Evolutionary conservation across 768 basidiomycete species (phyloP).

Genomic region (Zangia roseola): DNA sequence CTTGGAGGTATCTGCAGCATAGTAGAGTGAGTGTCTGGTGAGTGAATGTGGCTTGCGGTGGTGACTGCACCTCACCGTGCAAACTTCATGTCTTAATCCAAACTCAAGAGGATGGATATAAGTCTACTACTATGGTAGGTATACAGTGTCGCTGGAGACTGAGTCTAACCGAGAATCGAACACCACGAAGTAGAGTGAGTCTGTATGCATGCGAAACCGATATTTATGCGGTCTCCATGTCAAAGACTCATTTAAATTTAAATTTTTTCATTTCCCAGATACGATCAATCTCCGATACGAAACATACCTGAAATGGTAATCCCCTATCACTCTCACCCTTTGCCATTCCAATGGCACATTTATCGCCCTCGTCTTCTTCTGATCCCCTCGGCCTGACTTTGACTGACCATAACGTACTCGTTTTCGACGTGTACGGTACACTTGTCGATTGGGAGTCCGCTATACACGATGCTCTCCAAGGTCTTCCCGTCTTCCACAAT

Average conservation of each 20-base stretch:
- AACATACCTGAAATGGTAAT: too few relatives aligned
- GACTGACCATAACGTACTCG: conserved; percentile 38
- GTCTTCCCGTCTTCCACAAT: conserved; percentile 15
- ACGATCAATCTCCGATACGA: conserved; percentile 2
- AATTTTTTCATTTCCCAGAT: neutral
- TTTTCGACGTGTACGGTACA: conserved; percentile 80
- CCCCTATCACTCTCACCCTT: neutral
- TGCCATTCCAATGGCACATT: conserved; percentile 19
- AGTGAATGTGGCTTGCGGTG: neutral
- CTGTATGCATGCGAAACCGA: neutral
- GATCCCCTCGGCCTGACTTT: conserved; percentile 8
- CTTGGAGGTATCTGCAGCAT: conserved; percentile 55
- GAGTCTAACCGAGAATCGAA: conserved; percentile 1
- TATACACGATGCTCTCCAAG: conserved; percentile 50
- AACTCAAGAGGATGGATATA: neutral
- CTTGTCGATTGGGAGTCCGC: conserved; percentile 77
- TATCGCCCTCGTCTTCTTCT: conserved; percentile 5
- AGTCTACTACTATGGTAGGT: neutral
- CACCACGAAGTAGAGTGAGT: neutral
- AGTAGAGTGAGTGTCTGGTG: neutral
- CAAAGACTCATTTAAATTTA: neutral
- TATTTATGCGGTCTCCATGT: neutral
- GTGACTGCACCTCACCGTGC: conserved; percentile 41
- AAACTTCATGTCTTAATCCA: conserved; percentile 50
- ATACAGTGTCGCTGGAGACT: neutral